Percentiles rank a stretch among this genome's conserved stretches.
phyloP scores from a whole-genome alignment of 129 eudicot genomes.

The Erigeron canadensis region DNA sequence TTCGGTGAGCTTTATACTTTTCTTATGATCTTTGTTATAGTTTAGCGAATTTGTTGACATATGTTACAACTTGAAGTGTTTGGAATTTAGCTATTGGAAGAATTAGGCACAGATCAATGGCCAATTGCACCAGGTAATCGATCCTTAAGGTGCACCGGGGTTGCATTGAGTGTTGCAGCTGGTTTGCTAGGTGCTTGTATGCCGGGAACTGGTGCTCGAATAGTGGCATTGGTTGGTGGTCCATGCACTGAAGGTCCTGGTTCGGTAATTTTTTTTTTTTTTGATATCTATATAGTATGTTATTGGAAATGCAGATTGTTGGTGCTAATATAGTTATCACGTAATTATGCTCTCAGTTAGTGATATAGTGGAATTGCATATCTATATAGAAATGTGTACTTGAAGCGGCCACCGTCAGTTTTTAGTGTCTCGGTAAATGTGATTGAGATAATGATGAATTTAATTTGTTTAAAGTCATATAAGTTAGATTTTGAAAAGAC shows the following conservation, averaged over 20 bases:
- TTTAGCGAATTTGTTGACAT: not conserved
- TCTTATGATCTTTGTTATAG: not conserved
- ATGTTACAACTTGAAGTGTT: constrained; percentile 11
- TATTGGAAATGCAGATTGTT: constrained; percentile 12
- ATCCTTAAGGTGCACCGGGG: constrained; percentile 89
- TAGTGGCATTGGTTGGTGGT: constrained; percentile 89
- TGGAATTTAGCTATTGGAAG: constrained; percentile 72
- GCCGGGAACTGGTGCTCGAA: constrained; percentile 77
- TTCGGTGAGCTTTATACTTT: constrained; percentile 42
- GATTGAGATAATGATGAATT: not conserved
- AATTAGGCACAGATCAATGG: constrained; percentile 82
- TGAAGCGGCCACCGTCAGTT: not conserved
- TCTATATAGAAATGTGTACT: not conserved
- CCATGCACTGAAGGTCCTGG: constrained; percentile 99
- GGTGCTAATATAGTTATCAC: not conserved
- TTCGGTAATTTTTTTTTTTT: constrained; percentile 47
- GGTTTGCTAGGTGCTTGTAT: constrained; percentile 80
- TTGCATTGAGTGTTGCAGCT: constrained; percentile 88
- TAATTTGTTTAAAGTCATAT: not conserved
- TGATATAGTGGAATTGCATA: constrained; percentile 1
- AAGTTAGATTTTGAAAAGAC: not conserved
- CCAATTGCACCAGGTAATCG: constrained; percentile 85
- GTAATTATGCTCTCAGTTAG: not conserved
- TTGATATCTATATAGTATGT: not conserved
- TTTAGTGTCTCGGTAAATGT: constrained; percentile 2